Base-by-base conservation (phyloP, 352 stramenopile species). In the Phytophthora sojae region DNA sequence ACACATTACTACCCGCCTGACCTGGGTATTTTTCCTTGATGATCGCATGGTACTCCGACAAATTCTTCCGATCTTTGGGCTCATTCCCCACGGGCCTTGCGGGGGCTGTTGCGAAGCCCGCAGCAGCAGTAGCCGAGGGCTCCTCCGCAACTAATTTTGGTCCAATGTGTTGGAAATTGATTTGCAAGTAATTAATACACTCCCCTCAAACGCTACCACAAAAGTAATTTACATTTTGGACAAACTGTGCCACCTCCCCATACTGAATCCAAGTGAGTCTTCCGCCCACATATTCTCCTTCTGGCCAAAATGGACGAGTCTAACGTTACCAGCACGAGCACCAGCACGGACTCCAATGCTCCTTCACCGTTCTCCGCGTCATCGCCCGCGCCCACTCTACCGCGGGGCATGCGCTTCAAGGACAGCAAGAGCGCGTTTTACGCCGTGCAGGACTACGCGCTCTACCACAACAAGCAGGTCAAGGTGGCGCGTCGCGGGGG, bases 381-480 rank as follows among this genome's bases (percentile, higher is more conserved):
- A 14, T 19, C n/a, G 29, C 21, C 52, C 4, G 71, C 47, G 37
- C 69, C 72, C 21, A 71, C 57, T 68, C 76, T 91, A 6, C 30
- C 61, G 47, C 76, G 71, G 23, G 80, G 79, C 25, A 86, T 82
- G 73, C 75, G 62, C 63, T 88, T 92, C 64, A 56, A 75, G 21
- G 71, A 83, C 64, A 79, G 81, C 65, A 81, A 85, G 66, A 62
- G 67, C 37, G 80, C 82, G 2, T 74, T 88, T 54, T 82, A 86
- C 58, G 74, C 77, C 35, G 79, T 92, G 23, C 81, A 92, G 52
- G 84, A 92, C 75, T 90, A 87, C 55, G 84, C 84, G 35, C 59
- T 92, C 17, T 73, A 76, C 52, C 68, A 86, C 65, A 77, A 81
- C 63, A 92, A 92, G 67, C 74, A 81, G 53, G 84, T 89, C 9